Percentiles rank a stretch among this genome's conserved stretches.
phyloP scores from a whole-genome alignment of 345 rosid genomes.

The Eucalyptus viminalis region DNA sequence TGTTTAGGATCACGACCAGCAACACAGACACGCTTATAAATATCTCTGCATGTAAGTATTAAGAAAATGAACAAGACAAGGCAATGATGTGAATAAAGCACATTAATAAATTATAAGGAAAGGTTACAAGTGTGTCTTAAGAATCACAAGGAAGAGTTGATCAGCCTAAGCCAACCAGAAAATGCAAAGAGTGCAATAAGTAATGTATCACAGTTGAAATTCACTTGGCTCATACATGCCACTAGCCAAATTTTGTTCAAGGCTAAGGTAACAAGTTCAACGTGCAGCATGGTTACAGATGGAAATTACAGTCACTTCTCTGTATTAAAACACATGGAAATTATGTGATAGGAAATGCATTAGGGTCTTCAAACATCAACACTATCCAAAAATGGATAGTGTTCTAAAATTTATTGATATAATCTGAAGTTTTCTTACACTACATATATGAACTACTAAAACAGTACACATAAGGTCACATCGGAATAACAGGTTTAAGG shows the following conservation, averaged over 20 bases:
- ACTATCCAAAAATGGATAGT: not conserved
- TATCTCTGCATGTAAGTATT: constrained; percentile 32
- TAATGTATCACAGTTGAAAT: not conserved
- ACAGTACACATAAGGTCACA: not conserved
- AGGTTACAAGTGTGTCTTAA: not conserved
- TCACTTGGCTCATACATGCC: not conserved
- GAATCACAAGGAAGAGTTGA: not conserved
- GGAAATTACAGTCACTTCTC: not conserved
- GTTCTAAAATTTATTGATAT: not conserved
- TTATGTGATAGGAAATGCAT: not conserved
- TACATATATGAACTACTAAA: not conserved
- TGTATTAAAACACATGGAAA: not conserved
- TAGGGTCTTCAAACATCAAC: not conserved
- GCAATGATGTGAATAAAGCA: not conserved
- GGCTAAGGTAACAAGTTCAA: not conserved
- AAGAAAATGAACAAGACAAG: not conserved
- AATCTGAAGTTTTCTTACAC: not conserved
- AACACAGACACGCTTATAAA: constrained; percentile 49
- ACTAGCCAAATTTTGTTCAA: not conserved
- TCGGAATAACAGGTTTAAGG: not conserved
- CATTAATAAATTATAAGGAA: not conserved
- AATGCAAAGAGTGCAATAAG: not conserved
- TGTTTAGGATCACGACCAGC: constrained; percentile 69
- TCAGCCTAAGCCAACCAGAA: not conserved
- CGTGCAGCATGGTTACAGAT: not conserved